Conservation (phyloP, 2,329 filamentous ascomycete genomes). For the Stachybotrys elegans region DNA sequence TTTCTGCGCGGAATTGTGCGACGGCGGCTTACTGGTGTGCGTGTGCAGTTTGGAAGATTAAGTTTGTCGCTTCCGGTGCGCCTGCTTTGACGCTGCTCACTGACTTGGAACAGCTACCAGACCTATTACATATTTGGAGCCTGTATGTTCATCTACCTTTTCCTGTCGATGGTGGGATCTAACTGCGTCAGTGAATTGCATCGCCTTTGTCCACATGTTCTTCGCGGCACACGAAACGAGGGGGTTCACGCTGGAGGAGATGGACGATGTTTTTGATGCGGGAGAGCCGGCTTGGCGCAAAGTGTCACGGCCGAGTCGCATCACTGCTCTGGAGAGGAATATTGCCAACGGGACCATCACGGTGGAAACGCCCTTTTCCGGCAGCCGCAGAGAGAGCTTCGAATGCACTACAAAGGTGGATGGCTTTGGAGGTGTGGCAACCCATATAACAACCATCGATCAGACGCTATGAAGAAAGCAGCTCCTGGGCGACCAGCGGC, state of each 20-base stretch:
- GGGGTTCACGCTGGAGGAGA: constrained; percentile 71
- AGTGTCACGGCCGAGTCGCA: constrained; percentile 32
- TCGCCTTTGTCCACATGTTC: constrained; percentile 64
- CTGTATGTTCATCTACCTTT: constrained; percentile 25
- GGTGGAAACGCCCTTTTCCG: constrained; percentile 15
- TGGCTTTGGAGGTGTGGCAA: too few species aligned
- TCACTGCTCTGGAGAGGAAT: constrained; percentile 41
- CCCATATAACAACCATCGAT: too few species aligned
- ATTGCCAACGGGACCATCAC: constrained; percentile 42
- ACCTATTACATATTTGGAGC: constrained; percentile 73
- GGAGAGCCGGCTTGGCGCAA: constrained; percentile 55
- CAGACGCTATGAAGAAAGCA: too few species aligned
- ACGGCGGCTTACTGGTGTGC: not conserved
- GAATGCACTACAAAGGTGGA: too few species aligned
- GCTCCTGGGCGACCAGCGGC: too few species aligned
- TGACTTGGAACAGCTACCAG: constrained; percentile 34
- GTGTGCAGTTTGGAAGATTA: constrained; percentile 39
- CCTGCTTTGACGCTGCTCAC: not conserved
- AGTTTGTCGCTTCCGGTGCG: constrained; percentile 19
- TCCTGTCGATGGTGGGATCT: not conserved
- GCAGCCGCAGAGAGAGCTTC: not conserved
- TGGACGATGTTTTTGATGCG: constrained; percentile 66
- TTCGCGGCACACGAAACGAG: constrained; percentile 61
- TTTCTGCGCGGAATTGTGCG: not conserved
- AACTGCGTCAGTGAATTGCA: constrained; percentile 45